Percentiles rank a stretch among this genome's conserved stretches.
phyloP scores from a whole-genome alignment of 2,329 filamentous ascomycete species.

The Hirsutella minnesotensis region DNA sequence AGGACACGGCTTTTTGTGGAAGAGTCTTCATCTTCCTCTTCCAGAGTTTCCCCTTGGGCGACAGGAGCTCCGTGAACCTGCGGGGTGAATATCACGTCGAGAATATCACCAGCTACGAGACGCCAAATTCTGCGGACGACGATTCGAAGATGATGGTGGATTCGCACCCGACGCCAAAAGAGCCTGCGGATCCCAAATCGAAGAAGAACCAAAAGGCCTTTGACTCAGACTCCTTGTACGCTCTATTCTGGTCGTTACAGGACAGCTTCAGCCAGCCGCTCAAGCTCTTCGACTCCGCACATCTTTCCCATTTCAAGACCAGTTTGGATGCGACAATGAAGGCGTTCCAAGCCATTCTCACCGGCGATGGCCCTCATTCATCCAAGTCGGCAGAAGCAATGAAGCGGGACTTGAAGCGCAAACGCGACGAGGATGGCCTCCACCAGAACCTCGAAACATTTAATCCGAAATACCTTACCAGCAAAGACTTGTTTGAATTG shows the following conservation, averaged over 20 bases:
- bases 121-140: constrained; percentile 19
- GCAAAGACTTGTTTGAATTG: constrained; percentile 85
- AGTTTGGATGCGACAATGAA: constrained; percentile 57
- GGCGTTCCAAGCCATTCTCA: constrained; percentile 39
- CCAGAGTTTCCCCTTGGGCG: constrained; percentile 90
- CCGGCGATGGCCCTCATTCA: constrained; percentile 31
- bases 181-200: constrained; percentile 17
- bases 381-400: constrained; percentile 49
- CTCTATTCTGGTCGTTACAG: constrained; percentile 89
- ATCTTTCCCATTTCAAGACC: constrained; percentile 71
- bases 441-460: constrained; percentile 44
- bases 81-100: constrained; percentile 92
- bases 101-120: constrained; percentile 76
- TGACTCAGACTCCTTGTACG: constrained; percentile 67
- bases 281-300: constrained; percentile 58
- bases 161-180: constrained; percentile 24
- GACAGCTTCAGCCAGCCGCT: constrained; percentile 85
- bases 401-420: constrained; percentile 59
- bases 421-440: constrained; percentile 42
- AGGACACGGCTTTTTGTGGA: constrained; percentile 95
- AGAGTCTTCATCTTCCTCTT: constrained; percentile 98
- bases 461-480: constrained; percentile 98
- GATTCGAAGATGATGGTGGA: constrained; percentile 53
- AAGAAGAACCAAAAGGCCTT: constrained; percentile 41
- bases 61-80: constrained; percentile 94